Percentiles rank a stretch among this genome's conserved stretches.
Conservation (phyloP, 2,329 filamentous ascomycete genomes). For the Helminthosporium solani region DNA sequence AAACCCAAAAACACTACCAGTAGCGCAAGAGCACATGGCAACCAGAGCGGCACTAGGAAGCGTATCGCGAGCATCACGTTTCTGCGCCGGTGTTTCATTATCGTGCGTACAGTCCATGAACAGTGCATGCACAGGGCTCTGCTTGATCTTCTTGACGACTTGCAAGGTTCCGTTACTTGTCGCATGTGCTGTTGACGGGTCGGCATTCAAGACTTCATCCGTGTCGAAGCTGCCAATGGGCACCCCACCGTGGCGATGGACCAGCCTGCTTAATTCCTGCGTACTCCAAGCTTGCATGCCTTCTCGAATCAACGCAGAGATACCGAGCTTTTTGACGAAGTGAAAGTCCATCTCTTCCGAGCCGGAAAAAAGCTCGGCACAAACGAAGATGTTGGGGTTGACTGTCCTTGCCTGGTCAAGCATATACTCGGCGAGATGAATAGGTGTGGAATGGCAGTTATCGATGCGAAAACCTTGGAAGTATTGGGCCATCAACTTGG, state of each 20-base stretch:
- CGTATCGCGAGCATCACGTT: conserved; percentile 90
- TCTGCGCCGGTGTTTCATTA: conserved; percentile 94
- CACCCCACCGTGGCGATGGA: conserved; percentile 88
- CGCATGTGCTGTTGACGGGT: conserved; percentile 42
- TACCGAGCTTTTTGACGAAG: conserved; percentile 88
- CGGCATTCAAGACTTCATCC: conserved; percentile 74
- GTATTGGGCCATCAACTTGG: conserved; percentile 86
- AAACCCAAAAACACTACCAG: conserved; percentile 95
- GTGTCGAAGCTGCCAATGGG: conserved; percentile 97
- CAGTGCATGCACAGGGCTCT: conserved; percentile 85
- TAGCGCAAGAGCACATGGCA: conserved; percentile 92
- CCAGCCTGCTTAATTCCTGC: conserved; percentile 84
- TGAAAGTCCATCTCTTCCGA: conserved; percentile 95
- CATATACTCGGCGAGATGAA: conserved; percentile 92
- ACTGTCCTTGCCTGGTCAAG: conserved; percentile 89
- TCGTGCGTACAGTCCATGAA: conserved; percentile 99
- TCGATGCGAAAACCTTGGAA: conserved; percentile 96
- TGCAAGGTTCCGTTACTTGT: conserved; percentile 51
- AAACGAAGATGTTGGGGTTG: conserved; percentile 84
- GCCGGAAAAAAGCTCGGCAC: conserved; percentile 92
- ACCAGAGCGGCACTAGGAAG: conserved; percentile 92
- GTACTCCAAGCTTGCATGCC: conserved; percentile 99
- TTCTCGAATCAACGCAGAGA: conserved; percentile 90
- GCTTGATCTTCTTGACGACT: conserved; percentile 76
- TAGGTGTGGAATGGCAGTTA: conserved; percentile 94